Percentiles rank a stretch among this genome's conserved stretches.
phyloP scores from a whole-genome alignment of 805 yeast species.

The Suhomyces vadensis region DNA sequence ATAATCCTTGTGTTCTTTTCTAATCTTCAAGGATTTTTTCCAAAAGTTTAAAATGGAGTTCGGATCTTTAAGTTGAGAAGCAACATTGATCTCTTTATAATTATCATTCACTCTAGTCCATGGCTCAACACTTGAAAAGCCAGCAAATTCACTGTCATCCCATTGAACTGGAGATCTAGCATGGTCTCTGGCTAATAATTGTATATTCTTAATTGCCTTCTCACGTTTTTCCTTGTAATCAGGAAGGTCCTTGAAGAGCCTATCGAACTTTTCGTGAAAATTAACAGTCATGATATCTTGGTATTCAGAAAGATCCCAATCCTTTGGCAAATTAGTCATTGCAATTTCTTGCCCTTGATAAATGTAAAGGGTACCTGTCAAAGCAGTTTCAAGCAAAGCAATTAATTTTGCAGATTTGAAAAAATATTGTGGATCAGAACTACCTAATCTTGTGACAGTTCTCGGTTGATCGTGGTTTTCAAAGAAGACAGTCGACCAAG shows the following conservation, averaged over 20 bases:
- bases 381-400: slow-evolving; percentile 44
- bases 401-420: slow-evolving; percentile 49
- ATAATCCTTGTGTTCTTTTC: slow-evolving; percentile 48
- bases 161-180: slow-evolving; percentile 60
- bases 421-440: slow-evolving; percentile 33
- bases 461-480: slow-evolving; percentile 64
- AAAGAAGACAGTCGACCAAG: slow-evolving; percentile 56
- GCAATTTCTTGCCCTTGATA: slow-evolving; percentile 67
- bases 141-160: slow-evolving; percentile 45
- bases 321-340: slow-evolving; percentile 48
- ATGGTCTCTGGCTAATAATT: slow-evolving; percentile 50
- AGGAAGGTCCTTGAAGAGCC: slow-evolving; percentile 25
- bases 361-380: slow-evolving; percentile 55
- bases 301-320: slow-evolving; percentile 51
- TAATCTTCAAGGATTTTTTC: slow-evolving; percentile 40
- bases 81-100: slow-evolving; percentile 50
- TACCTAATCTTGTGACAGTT: slow-evolving; percentile 51
- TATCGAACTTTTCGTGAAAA: slow-evolving; percentile 35
- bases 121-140: slow-evolving; percentile 49
- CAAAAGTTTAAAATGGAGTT: slow-evolving; percentile 48
- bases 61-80: slow-evolving; percentile 46
- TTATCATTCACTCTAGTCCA: slow-evolving; percentile 56
- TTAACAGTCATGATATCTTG: slow-evolving; percentile 50
- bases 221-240: slow-evolving; percentile 19
- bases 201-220: slow-evolving; percentile 32